These are phyloP conservation scores for Coprinopsis marcescibilis DNA, from an alignment of 768 basidiomycete genomes.

Conservation along the genomic window DNA sequence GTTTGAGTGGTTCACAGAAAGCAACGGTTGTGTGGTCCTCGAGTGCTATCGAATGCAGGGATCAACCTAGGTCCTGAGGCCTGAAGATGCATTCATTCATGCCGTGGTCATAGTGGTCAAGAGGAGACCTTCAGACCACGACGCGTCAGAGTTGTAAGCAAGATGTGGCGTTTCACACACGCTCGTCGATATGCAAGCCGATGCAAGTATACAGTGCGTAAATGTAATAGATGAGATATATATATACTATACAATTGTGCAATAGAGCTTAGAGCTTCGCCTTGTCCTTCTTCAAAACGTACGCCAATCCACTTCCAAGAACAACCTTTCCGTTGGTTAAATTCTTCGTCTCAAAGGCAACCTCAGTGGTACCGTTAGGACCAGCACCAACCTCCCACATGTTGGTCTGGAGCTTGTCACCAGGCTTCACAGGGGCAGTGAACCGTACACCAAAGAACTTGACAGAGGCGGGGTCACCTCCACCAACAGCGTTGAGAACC, in stretches of 20 bases:
- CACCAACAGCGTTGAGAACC: slow-evolving; percentile 57
- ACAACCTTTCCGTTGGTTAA: slow-evolving; percentile 55
- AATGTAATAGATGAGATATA: no score
- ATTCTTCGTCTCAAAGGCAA: slow-evolving; percentile 60
- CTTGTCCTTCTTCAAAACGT: slow-evolving; percentile 41
- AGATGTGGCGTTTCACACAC: no score
- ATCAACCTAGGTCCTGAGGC: no score
- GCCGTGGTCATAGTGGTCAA: no score
- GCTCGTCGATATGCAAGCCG: no score
- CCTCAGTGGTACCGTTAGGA: slow-evolving; percentile 51
- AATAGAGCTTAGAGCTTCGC: slow-evolving; percentile 22
- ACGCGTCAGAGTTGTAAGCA: no score
- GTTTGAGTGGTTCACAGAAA: no score
- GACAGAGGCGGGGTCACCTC: slow-evolving; percentile 54
- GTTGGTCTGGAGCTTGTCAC: slow-evolving; percentile 71
- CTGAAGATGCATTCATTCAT: no score
- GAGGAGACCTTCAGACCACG: no score
- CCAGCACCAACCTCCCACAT: slow-evolving; percentile 74
- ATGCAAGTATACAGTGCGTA: no score
- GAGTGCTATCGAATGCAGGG: no score
- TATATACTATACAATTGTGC: not conserved
- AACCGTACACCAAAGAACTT: slow-evolving; percentile 70
- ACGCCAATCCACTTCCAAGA: slow-evolving; percentile 60
- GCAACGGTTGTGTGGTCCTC: no score
- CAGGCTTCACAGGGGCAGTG: slow-evolving; percentile 79